A percentile compares a stretch with the other conserved stretches of the same genome.
phyloP scores from a whole-genome alignment of 2,329 filamentous ascomycete genomes.

The Epichloe aotearoae region DNA sequence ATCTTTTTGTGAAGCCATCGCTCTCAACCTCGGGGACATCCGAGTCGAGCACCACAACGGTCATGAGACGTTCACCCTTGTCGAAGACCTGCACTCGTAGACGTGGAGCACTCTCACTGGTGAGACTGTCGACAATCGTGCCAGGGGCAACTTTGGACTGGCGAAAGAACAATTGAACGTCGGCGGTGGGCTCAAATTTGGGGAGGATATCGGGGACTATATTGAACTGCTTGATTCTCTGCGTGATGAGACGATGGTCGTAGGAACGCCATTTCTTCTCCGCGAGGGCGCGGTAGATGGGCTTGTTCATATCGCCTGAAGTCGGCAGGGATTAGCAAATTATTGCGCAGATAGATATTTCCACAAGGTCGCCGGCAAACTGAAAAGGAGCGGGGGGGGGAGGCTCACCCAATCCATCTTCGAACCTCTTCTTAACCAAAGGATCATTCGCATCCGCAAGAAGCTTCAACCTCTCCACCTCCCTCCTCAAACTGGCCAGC shows the following conservation, averaged over 20 bases:
- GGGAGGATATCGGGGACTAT: slow-evolving; percentile 82
- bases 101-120: slow-evolving; percentile 61
- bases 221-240: slow-evolving; percentile 76
- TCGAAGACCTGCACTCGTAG: slow-evolving; percentile 80
- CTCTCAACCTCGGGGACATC: slow-evolving; percentile 72
- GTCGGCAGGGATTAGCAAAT: not conserved
- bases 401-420: slow-evolving; percentile 70
- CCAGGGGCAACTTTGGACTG: slow-evolving; percentile 59
- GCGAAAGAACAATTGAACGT: slow-evolving; percentile 73
- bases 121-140: slow-evolving; percentile 59
- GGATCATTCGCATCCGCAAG: slow-evolving; percentile 92
- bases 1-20: slow-evolving; percentile 67
- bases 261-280: slow-evolving; percentile 79
- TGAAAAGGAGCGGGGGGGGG: not conserved
- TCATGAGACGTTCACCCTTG: slow-evolving; percentile 66
- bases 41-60: slow-evolving; percentile 73
- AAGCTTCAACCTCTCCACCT: slow-evolving; percentile 73
- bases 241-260: slow-evolving; percentile 63
- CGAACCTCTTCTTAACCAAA: slow-evolving; percentile 81
- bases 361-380: too few relatives aligned
- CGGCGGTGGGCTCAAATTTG: slow-evolving; percentile 61
- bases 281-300: slow-evolving; percentile 85
- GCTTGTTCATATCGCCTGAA: slow-evolving; percentile 85
- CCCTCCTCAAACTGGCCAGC: slow-evolving; percentile 54
- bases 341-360: too few relatives aligned